Evolutionary conservation across 139 green algal genomes (phyloP).

Genomic region (Astrephomene gubernaculifera): DNA sequence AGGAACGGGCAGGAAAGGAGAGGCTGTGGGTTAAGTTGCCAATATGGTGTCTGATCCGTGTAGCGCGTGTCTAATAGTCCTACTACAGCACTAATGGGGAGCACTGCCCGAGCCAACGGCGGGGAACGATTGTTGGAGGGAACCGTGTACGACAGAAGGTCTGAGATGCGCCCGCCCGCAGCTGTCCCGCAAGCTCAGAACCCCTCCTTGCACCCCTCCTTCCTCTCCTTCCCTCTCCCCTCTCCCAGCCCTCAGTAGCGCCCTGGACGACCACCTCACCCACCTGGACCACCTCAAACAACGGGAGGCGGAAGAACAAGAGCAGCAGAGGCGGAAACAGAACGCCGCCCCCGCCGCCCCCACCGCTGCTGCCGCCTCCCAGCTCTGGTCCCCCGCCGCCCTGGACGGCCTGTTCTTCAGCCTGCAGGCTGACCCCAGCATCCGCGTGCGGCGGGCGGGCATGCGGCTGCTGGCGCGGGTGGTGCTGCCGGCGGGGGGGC

Average conservation of each 20-base stretch:
- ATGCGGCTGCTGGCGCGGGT: slow-evolving; percentile 28
- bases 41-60: too few species aligned
- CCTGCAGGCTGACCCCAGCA: slow-evolving; percentile 23
- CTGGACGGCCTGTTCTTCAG: slow-evolving; percentile 3
- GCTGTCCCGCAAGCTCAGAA: too few species aligned
- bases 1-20: too few species aligned
- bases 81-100: too few species aligned
- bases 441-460: slow-evolving; percentile 4
- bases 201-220: background rate
- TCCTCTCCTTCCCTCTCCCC: background rate
- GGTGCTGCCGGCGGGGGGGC: slow-evolving; percentile 11
- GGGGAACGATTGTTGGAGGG: too few species aligned
- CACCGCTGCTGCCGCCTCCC: too few species aligned
- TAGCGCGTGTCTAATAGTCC: too few species aligned
- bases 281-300: background rate
- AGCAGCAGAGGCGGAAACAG: background rate
- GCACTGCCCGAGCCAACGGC: too few species aligned
- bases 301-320: background rate
- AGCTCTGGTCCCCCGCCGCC: background rate
- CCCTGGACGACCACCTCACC: slow-evolving; percentile 19
- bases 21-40: too few species aligned
- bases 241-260: background rate
- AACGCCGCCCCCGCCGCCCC: too few species aligned
- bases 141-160: too few species aligned
- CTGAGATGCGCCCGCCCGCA: too few species aligned